These are phyloP conservation scores for Kluyveromyces aestuarii DNA, from an alignment of 805 yeast species.

Conservation along the genomic window DNA sequence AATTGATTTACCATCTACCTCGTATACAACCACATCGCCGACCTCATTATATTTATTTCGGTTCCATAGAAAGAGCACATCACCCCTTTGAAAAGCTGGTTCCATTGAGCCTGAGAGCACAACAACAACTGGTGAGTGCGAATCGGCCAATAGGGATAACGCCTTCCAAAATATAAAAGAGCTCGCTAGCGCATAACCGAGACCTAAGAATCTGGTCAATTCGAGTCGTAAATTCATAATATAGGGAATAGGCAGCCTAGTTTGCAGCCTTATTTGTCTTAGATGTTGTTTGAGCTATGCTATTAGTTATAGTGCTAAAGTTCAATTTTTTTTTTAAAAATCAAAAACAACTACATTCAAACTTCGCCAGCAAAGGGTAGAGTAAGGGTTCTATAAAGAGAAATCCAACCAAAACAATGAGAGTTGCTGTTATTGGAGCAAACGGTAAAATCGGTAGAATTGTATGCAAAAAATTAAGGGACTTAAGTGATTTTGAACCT, in stretches of 20 bases:
- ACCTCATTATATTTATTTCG: conserved; percentile 56
- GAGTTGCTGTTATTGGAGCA: conserved; percentile 47
- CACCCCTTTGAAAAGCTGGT: conserved; percentile 98
- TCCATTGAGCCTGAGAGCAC: conserved; percentile 98
- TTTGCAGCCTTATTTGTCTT: too few relatives aligned
- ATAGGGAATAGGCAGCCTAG: neutral
- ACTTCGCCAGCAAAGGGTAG: neutral
- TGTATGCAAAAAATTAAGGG: conserved; percentile 31
- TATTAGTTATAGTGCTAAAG: too few relatives aligned
- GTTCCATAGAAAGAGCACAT: conserved; percentile 85
- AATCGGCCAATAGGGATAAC: conserved; percentile 62
- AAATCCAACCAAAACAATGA: conserved; percentile 6
- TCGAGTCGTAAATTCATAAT: conserved; percentile 55
- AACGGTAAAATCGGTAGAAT: conserved; percentile 52
- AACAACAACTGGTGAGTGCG: conserved; percentile 91
- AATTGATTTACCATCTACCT: conserved; percentile 64
- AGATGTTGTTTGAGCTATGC: too few relatives aligned
- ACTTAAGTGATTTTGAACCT: conserved; percentile 27
- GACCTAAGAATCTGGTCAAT: conserved; percentile 54
- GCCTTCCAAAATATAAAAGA: conserved; percentile 92
- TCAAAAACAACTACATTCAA: too few relatives aligned
- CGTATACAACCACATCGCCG: conserved; percentile 93
- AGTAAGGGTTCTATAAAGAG: neutral
- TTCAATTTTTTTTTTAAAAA: too few relatives aligned
- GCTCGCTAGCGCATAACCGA: conserved; percentile 74